A percentile compares a stretch with the other conserved stretches of the same genome.
Evolutionary conservation across 306 rosid species (phyloP).

Genomic region (Leucaena leucocephala): DNA sequence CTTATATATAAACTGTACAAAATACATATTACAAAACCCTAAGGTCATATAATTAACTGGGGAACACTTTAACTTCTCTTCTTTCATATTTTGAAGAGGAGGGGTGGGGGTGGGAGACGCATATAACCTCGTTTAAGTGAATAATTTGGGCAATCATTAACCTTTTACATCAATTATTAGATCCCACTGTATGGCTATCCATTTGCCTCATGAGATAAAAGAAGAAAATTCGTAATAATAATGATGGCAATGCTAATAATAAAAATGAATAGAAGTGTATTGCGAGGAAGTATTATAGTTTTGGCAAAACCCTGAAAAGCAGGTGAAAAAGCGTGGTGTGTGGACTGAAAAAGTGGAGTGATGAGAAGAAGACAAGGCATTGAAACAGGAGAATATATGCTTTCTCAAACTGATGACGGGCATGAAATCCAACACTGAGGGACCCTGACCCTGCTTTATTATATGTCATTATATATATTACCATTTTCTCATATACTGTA

Average conservation of each 20-base stretch:
- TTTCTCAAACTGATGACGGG: constrained; percentile 46
- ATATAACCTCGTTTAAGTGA: too few relatives aligned
- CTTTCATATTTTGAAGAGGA: background rate
- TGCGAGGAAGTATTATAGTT: constrained; percentile 7
- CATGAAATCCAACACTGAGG: constrained; percentile 40
- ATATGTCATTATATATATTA: background rate
- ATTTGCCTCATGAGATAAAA: background rate
- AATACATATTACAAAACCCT: background rate
- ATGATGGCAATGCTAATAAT: background rate
- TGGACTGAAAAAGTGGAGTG: constrained; percentile 39
- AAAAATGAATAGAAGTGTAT: background rate
- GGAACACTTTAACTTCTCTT: background rate
- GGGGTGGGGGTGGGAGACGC: too few relatives aligned
- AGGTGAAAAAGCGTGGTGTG: constrained; percentile 49
- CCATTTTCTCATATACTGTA: background rate
- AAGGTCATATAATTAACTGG: background rate
- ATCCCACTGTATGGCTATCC: background rate
- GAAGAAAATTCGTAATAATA: background rate
- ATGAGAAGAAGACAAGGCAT: constrained; percentile 58
- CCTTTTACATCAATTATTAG: constrained; percentile 2
- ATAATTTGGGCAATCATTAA: background rate
- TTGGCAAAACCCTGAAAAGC: constrained; percentile 53
- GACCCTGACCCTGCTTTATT: constrained; percentile 44
- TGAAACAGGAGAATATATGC: constrained; percentile 59
- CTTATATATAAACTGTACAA: background rate